Base-by-base conservation (phyloP, 192 early-diverging fungal species). In the Physocladia obscura region DNA sequence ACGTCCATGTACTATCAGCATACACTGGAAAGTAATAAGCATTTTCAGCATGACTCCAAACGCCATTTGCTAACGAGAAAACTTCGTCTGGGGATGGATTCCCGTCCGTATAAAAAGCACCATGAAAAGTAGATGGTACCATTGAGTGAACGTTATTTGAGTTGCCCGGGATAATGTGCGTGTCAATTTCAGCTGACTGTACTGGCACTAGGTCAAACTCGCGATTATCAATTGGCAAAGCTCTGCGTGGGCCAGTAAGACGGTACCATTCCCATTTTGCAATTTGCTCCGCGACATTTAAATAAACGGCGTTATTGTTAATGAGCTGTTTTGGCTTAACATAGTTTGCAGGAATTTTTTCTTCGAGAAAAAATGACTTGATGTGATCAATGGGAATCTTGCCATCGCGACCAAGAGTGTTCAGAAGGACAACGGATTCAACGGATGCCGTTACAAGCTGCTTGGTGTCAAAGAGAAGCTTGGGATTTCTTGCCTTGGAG, bases 401-500 rank as follows among this genome's bases (percentile, higher is more conserved):
- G 11, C n/a, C 11, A 44, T 44, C 40, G 40, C 40, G 49, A 21
- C 52, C 65, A 13, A 68, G 21, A 24, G 40, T 34, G 22, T 37
- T 17, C 54, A 65, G 8, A 32, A 58, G 6, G 21, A 73, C 34
- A 17, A 22, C 31, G 24, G 62, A 30, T 26, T 73, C 71, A 2
- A n/a, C 26, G 13, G 17, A 48, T 3, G 54, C 54, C 6, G 37
- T 21, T 21, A 21, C 4, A 15, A 38, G 2, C 40, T 57, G 51
- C 27, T 49, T 30, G 0, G 17, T 3, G 3, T 38, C 31, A 50
- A 74, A 79, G 6, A 21, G 26, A 38, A 73, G 60, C 34, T 68
- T 61, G 27, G 70, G 62, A 54, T 79, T 72, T 4, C 37, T 36
- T 2, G 31, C 57, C 51, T 70, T 73, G 30, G 70, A 75, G 49